phyloP scores from a whole-genome alignment of 1,284 basidiomycete genomes.

The Marasmius oreades region DNA sequence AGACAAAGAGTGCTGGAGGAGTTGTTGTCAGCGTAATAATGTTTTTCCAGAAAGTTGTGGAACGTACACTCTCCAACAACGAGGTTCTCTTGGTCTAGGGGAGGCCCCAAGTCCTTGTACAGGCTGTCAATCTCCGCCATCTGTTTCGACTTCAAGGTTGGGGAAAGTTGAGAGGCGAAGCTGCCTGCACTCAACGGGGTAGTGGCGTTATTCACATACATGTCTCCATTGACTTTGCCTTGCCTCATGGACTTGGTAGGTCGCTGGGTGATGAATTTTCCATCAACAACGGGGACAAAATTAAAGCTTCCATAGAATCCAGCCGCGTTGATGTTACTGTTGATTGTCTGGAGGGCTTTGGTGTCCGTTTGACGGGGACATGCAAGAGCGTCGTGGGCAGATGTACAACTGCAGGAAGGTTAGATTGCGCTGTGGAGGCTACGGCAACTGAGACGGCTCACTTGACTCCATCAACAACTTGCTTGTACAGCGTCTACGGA shows the following conservation, averaged over 20 bases:
- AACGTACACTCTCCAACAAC: conserved; percentile 25
- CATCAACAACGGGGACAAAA: conserved; percentile 35
- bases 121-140: background rate
- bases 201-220: background rate
- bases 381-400: conserved; percentile 17
- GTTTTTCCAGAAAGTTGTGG: background rate
- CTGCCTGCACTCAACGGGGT: background rate
- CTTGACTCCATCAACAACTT: conserved; percentile 20
- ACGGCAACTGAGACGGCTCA: conserved; percentile 3
- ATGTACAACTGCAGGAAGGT: conserved; percentile 22
- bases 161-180: conserved; percentile 18
- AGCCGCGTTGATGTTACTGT: conserved; percentile 19
- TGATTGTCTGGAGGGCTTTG: conserved; percentile 20
- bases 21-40: background rate
- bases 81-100: conserved; percentile 6
- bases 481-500: conserved; percentile 21
- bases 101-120: conserved; percentile 6
- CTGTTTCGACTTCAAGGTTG: conserved; percentile 14
- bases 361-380: conserved; percentile 22
- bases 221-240: conserved; percentile 25
- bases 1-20: conserved; percentile 30
- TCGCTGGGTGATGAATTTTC: conserved; percentile 28
- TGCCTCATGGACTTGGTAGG: conserved; percentile 24
- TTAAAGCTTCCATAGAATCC: conserved; percentile 26
- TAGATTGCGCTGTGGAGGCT: background rate